These are phyloP conservation scores for Auxenochlorella protothecoides DNA, from an alignment of 139 green algal genomes.

Conservation along the genomic window DNA sequence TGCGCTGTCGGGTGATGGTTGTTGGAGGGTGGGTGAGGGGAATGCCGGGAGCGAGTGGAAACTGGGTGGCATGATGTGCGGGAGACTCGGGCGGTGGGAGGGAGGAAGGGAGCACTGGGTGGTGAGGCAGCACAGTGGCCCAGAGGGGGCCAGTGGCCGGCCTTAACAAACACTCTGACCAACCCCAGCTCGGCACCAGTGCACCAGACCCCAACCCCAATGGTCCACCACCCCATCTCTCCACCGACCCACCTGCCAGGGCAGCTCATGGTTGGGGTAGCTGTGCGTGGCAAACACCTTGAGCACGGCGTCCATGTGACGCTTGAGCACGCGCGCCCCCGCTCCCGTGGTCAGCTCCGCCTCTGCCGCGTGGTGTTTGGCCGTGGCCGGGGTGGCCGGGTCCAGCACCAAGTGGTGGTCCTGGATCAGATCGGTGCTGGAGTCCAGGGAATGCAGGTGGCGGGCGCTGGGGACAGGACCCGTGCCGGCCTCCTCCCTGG, in stretches of 20 bases:
- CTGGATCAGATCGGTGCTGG: neutral
- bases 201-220: neutral
- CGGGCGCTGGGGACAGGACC: too few relatives aligned
- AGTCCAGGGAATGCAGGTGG: too few relatives aligned
- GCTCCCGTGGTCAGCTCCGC: too few relatives aligned
- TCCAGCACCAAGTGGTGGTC: constrained; percentile 12
- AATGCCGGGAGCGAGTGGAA: neutral
- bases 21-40: neutral
- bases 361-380: neutral
- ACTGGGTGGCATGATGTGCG: neutral
- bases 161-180: too few relatives aligned
- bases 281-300: constrained; percentile 65
- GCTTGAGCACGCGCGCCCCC: constrained; percentile 5
- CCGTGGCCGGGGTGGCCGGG: constrained; percentile 3
- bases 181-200: too few relatives aligned
- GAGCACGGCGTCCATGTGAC: constrained; percentile 44
- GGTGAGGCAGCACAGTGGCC: too few relatives aligned
- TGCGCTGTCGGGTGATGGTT: constrained; percentile 57
- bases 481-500: too few relatives aligned
- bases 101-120: neutral
- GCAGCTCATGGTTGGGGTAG: constrained; percentile 65
- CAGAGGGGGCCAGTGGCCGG: too few relatives aligned
- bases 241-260: constrained; percentile 19
- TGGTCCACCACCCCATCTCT: neutral
- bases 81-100: neutral